Percentiles rank a stretch among this genome's conserved stretches.
These are phyloP conservation scores for Mucor circinelloides DNA, from an alignment of 371 early-diverging fungal species.

Conservation along the genomic window DNA sequence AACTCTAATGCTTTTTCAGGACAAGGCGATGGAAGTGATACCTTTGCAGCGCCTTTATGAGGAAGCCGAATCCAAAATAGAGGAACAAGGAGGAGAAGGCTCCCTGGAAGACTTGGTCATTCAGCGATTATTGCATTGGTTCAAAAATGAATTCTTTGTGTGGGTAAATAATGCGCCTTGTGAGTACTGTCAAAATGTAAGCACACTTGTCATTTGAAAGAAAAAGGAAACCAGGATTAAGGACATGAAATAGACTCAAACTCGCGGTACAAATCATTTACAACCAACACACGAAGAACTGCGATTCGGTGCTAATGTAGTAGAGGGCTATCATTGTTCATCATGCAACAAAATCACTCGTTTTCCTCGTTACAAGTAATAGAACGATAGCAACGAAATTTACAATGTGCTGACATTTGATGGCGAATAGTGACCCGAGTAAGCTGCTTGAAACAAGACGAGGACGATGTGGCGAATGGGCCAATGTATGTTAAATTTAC, in stretches of 20 bases:
- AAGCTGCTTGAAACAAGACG: slow-evolving; percentile 63
- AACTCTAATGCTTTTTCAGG: slow-evolving; percentile 22
- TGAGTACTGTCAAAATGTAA: slow-evolving; percentile 7
- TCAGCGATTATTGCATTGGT: slow-evolving; percentile 57
- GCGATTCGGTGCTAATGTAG: slow-evolving; percentile 52
- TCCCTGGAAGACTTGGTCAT: slow-evolving; percentile 40
- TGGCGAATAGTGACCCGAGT: slow-evolving; percentile 43
- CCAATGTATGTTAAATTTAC: slow-evolving; percentile 52
- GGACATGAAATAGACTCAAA: slow-evolving; percentile 32
- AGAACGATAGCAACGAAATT: slow-evolving; percentile 33
- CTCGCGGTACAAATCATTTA: slow-evolving; percentile 15
- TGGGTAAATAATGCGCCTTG: slow-evolving; percentile 67
- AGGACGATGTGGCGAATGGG: slow-evolving; percentile 84
- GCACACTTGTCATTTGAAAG: background rate
- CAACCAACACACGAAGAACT: slow-evolving; percentile 58
- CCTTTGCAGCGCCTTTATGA: slow-evolving; percentile 55
- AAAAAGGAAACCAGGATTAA: background rate
- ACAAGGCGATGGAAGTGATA: slow-evolving; percentile 46
- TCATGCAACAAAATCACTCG: slow-evolving; percentile 51
- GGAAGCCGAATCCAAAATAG: slow-evolving; percentile 25
- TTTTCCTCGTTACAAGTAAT: slow-evolving; percentile 73
- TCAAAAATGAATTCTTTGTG: slow-evolving; percentile 65
- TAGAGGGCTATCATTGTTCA: slow-evolving; percentile 62
- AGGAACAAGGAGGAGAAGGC: slow-evolving; percentile 11
- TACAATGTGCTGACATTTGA: background rate